These are phyloP conservation scores for Cercospora canescens DNA, from an alignment of 2,329 filamentous ascomycete genomes.

Conservation along the genomic window DNA sequence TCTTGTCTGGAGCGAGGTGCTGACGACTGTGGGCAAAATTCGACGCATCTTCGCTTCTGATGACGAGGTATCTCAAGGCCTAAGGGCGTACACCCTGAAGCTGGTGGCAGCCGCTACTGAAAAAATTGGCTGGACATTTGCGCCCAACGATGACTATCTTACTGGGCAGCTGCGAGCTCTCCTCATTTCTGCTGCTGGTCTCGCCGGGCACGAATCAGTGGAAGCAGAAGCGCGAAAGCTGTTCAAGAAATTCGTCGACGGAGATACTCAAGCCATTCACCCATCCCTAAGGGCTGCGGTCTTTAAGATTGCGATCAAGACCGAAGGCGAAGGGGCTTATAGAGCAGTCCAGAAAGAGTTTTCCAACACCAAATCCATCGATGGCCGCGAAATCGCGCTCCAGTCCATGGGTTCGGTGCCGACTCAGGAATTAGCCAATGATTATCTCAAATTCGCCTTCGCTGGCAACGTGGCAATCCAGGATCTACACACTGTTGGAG, in stretches of 20 bases:
- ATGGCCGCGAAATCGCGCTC: conserved; percentile 86
- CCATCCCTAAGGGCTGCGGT: conserved; percentile 78
- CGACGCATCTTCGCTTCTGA: conserved; percentile 85
- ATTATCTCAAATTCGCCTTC: conserved; percentile 73
- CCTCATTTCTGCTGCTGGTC: conserved; percentile 73
- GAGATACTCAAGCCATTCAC: conserved; percentile 70
- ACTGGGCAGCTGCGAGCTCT: conserved; percentile 79
- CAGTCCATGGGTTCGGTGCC: conserved; percentile 73
- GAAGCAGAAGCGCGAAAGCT: conserved; percentile 72
- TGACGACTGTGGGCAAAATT: conserved; percentile 72
- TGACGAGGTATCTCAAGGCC: conserved; percentile 66
- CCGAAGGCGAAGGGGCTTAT: conserved; percentile 69
- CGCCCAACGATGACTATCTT: conserved; percentile 76
- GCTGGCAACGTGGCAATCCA: conserved; percentile 81
- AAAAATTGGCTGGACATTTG: conserved; percentile 82
- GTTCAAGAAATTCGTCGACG: conserved; percentile 76
- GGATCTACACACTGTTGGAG: conserved; percentile 83
- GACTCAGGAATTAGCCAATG: conserved; percentile 65
- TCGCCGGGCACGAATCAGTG: conserved; percentile 71
- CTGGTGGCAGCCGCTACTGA: conserved; percentile 74
- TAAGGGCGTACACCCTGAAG: conserved; percentile 77
- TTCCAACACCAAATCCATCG: conserved; percentile 76
- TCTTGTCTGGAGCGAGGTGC: conserved; percentile 84
- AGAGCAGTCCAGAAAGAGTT: conserved; percentile 83
- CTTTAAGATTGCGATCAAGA: conserved; percentile 75